These are phyloP conservation scores for Umbelopsis ramanniana DNA, from an alignment of 192 early-diverging fungal species.

Conservation along the genomic window DNA sequence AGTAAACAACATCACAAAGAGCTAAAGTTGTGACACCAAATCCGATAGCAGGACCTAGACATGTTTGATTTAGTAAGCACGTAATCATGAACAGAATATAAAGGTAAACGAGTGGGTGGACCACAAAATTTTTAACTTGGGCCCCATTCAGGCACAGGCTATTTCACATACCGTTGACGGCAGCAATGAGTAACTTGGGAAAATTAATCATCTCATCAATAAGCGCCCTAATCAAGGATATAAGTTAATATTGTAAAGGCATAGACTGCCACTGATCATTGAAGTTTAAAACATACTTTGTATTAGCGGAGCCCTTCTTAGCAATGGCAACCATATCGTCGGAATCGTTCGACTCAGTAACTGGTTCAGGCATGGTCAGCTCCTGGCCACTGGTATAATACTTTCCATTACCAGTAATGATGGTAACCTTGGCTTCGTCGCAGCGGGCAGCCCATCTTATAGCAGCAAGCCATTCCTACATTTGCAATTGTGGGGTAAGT, in stretches of 20 bases:
- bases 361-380: slow-evolving; percentile 14
- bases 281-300: not conserved
- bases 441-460: slow-evolving; percentile 53
- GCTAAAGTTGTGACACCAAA: slow-evolving; percentile 69
- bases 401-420: slow-evolving; percentile 64
- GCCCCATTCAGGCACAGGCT: not conserved
- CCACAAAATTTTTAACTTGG: not conserved
- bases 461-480: slow-evolving; percentile 57
- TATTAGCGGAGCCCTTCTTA: slow-evolving; percentile 29
- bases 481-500: not conserved
- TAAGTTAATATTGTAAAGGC: not conserved
- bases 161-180: slow-evolving; percentile 56
- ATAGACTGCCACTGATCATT: not conserved
- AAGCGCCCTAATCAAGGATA: slow-evolving; percentile 1
- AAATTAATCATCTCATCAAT: slow-evolving; percentile 52
- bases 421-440: slow-evolving; percentile 50
- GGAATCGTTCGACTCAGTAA: not conserved
- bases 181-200: slow-evolving; percentile 67
- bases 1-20: slow-evolving; percentile 73
- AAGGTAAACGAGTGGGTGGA: not conserved
- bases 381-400: slow-evolving; percentile 66
- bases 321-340: not conserved
- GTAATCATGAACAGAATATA: too few relatives aligned
- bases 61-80: too few relatives aligned
- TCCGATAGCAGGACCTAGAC: slow-evolving; percentile 67